These are phyloP conservation scores for Fusarium mangiferae DNA, from an alignment of 2,329 filamentous ascomycete genomes.

Conservation along the genomic window DNA sequence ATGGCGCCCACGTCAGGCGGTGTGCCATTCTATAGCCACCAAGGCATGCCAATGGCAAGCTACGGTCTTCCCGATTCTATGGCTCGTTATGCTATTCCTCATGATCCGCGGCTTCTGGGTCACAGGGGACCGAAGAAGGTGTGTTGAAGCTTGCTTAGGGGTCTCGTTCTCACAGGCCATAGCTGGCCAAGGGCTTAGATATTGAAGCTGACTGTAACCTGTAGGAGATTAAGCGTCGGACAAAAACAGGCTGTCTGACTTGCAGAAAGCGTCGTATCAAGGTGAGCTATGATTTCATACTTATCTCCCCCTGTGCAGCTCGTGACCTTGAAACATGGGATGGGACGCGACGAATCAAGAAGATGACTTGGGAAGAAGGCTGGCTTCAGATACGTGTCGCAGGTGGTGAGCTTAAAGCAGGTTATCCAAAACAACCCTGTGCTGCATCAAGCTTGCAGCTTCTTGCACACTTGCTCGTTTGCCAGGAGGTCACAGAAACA, in stretches of 20 bases:
- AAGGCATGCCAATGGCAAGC: slow-evolving; percentile 47
- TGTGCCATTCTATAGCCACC: slow-evolving; percentile 58
- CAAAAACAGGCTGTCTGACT: slow-evolving; percentile 71
- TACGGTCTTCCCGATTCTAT: slow-evolving; percentile 58
- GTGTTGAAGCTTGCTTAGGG: slow-evolving; percentile 39
- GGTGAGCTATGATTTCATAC: slow-evolving; percentile 55
- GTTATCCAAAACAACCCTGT: slow-evolving; percentile 22
- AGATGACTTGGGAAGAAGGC: slow-evolving; percentile 16
- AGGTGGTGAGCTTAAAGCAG: slow-evolving; percentile 22
- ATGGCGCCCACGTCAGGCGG: slow-evolving; percentile 44
- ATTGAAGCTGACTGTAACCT: slow-evolving; percentile 27
- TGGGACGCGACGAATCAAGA: slow-evolving; percentile 20
- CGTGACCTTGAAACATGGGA: slow-evolving; percentile 10
- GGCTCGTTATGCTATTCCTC: slow-evolving; percentile 59
- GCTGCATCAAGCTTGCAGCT: slow-evolving; percentile 34
- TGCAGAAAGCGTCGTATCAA: slow-evolving; percentile 71
- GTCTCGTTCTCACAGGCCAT: not conserved
- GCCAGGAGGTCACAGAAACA: slow-evolving; percentile 33
- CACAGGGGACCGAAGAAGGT: slow-evolving; percentile 68
- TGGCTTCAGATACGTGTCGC: slow-evolving; percentile 18
- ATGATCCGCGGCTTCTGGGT: slow-evolving; percentile 60
- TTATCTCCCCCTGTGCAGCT: slow-evolving; percentile 20
- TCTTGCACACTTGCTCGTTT: slow-evolving; percentile 31
- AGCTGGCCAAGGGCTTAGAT: not conserved
- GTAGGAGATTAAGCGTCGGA: slow-evolving; percentile 71